phyloP scores from a whole-genome alignment of 2,329 filamentous ascomycete genomes.

The Fusarium sublunatum region DNA sequence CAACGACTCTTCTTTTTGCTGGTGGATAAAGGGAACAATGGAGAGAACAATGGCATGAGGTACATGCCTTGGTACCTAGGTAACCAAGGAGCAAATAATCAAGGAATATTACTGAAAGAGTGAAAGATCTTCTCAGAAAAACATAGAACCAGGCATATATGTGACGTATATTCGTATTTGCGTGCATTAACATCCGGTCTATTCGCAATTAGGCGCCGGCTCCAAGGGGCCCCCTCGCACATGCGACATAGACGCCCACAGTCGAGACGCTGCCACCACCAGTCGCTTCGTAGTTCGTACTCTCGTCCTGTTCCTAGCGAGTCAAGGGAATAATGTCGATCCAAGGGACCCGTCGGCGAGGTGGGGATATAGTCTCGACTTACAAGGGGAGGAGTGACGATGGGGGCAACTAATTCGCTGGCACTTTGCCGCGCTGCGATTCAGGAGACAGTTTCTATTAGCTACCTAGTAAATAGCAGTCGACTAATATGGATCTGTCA shows the following conservation, averaged over 20 bases:
- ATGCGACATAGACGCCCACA: constrained; percentile 42
- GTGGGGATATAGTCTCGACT: constrained; percentile 19
- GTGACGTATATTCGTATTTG: constrained; percentile 8
- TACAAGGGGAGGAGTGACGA: constrained; percentile 16
- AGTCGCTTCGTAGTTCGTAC: constrained; percentile 27
- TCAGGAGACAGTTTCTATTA: constrained; percentile 24
- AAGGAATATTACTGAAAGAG: background rate
- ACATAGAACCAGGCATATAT: background rate
- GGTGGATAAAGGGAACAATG: background rate
- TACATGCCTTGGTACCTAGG: constrained; percentile 4
- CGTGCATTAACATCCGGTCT: background rate
- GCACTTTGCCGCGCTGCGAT: constrained; percentile 35
- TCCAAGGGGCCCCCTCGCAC: constrained; percentile 28
- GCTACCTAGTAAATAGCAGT: background rate
- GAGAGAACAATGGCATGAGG: constrained; percentile 11
- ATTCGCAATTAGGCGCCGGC: constrained; percentile 30
- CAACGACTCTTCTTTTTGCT: constrained; percentile 3
- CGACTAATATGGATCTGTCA: constrained; percentile 5
- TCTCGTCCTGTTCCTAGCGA: constrained; percentile 15
- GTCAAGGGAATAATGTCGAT: constrained; percentile 29
- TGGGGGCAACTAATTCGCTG: constrained; percentile 33
- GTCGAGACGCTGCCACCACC: constrained; percentile 39
- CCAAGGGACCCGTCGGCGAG: constrained; percentile 7
- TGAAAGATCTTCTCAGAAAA: background rate
- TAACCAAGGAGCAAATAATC: background rate